Conservation (phyloP, 257 asterid genomes). For the Jacaranda mimosifolia region DNA sequence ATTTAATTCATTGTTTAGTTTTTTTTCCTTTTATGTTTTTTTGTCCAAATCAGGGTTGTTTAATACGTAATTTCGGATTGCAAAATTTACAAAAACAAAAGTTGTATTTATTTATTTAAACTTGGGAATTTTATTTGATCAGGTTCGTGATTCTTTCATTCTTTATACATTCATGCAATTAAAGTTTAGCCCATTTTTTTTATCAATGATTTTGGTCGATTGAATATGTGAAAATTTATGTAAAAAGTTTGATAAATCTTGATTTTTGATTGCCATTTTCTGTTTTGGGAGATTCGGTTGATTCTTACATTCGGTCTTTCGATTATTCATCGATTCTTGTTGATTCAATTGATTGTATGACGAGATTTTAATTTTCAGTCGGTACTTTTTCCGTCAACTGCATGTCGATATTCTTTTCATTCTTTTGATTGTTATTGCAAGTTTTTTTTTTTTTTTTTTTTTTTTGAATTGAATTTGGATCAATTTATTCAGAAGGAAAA, state of each 20-base stretch:
- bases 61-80: neutral
- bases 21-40: neutral
- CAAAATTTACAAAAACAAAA: neutral
- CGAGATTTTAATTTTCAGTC: neutral
- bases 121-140: constrained; percentile 27
- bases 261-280: neutral
- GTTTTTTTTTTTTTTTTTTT: neutral
- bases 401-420: constrained; percentile 23
- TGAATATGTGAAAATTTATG: neutral
- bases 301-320: neutral
- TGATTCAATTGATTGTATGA: constrained; percentile 16
- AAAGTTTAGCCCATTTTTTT: neutral
- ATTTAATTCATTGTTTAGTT: constrained; percentile 12
- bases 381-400: neutral
- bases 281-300: constrained; percentile 8
- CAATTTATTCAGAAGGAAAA: constrained; percentile 10
- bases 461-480: constrained; percentile 20
- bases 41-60: neutral
- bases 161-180: constrained; percentile 11
- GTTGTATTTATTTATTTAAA: neutral
- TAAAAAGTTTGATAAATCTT: neutral
- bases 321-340: neutral
- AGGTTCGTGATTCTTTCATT: constrained; percentile 31
- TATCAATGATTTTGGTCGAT: neutral
- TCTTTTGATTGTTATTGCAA: constrained; percentile 2